Evolutionary conservation across 257 asterid species (phyloP), one percentile per base, ranked within the genome.

Genomic region (Solanum bulbocastanum): DNA sequence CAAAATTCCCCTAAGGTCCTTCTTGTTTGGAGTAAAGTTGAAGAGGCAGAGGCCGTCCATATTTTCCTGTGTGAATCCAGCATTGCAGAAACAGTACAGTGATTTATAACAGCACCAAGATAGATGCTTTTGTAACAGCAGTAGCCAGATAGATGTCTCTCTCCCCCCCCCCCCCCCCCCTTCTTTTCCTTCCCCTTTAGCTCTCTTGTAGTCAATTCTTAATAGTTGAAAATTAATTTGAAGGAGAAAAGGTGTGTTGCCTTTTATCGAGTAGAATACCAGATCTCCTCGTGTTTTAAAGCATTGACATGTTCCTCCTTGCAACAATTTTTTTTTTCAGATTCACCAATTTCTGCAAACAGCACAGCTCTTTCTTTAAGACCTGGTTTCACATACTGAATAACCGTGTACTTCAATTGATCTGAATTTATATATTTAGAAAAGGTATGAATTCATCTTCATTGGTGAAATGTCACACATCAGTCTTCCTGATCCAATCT

Each of bases 1-100:
- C n/a, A 91, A 42, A 83, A 91, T 92, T 84, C 93, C 94, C n/a
- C 89, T 92, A 82, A 78, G 91, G 72, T 89, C 94, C 37, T 92
- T 92, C 92, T 88, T 92, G 91, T 92, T 92, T 68, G 94, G 93
- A 37, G 94, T 89, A 33, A 92, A 92, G 89, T 82, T 92, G 66
- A 91, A 91, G 90, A 91, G 89, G 88, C 91, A 92, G 82, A 92
- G 89, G 89, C 88, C 89, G 5, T 90, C 94, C 35, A 7, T 92
- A 83, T 87, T 92, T 82, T 88, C 94, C 60, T 92, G 94, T 88
- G 89, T 92, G 2, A 89, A 87, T 86, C 93, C 94, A 44, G 83
- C 92, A 58, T 49, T 92, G 72, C 92, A 92, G 35, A 93, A 87
- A 88, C 93, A 92, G 87, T 65, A 88, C 35, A 90, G 93, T 71